A percentile compares a stretch with the other conserved stretches of the same genome.
phyloP scores from a whole-genome alignment of 495 filamentous ascomycete species.

The Penicillium chermesinum region DNA sequence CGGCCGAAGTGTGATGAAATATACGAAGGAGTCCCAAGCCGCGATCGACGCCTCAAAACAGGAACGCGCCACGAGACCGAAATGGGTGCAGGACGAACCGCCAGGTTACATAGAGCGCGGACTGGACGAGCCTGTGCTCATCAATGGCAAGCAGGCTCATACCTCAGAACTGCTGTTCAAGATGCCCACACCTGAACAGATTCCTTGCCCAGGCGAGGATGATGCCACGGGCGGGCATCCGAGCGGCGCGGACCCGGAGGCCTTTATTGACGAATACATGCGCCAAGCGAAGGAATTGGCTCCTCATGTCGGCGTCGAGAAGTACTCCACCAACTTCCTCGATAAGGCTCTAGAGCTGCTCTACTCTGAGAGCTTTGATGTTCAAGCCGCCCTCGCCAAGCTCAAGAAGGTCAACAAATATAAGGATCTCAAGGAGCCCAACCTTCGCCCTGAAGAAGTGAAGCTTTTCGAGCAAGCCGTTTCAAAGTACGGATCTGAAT shows the following conservation, averaged over 20 bases:
- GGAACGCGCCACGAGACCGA: constrained; percentile 73
- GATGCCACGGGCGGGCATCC: constrained; percentile 38
- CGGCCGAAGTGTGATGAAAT: constrained; percentile 64
- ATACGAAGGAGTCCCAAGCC: constrained; percentile 72
- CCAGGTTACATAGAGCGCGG: constrained; percentile 78
- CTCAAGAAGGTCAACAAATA: constrained; percentile 62
- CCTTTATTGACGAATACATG: constrained; percentile 70
- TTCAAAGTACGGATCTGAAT: constrained; percentile 84
- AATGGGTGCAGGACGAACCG: constrained; percentile 91
- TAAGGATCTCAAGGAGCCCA: constrained; percentile 79
- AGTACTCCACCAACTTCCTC: constrained; percentile 76
- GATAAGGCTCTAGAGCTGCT: constrained; percentile 80
- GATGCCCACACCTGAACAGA: constrained; percentile 46
- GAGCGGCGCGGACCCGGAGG: constrained; percentile 41
- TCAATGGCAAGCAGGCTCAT: constrained; percentile 46
- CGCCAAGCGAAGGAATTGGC: constrained; percentile 56
- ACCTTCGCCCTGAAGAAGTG: constrained; percentile 68
- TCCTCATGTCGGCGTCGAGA: constrained; percentile 57
- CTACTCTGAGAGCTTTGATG: constrained; percentile 64
- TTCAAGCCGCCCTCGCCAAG: constrained; percentile 64
- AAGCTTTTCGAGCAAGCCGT: constrained; percentile 93
- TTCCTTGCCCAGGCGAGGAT: constrained; percentile 44
- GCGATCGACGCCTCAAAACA: constrained; percentile 74
- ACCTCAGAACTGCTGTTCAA: constrained; percentile 52
- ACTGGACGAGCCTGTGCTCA: constrained; percentile 56